Evolutionary conservation across 2,329 filamentous ascomycete genomes (phyloP).

Genomic region (Claviceps quebecensis): DNA sequence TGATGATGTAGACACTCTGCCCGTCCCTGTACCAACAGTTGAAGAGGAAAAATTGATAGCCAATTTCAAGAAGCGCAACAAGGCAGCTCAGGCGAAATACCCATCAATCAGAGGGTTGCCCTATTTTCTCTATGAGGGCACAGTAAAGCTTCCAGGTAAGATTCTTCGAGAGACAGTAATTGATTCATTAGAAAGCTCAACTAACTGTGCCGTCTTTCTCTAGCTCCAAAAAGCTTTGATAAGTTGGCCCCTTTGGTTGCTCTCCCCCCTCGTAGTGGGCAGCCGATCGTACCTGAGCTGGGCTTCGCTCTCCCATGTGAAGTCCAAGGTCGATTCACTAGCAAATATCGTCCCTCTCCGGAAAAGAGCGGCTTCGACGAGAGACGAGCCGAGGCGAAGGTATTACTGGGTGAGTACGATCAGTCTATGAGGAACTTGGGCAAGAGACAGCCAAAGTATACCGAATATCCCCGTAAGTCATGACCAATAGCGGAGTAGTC

Average conservation of each 20-base stretch:
- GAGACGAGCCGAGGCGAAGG: conserved; percentile 25
- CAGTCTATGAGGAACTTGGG: conserved; percentile 26
- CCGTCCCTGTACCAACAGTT: conserved; percentile 17
- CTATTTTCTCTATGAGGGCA: conserved; percentile 23
- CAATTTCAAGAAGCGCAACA: conserved; percentile 24
- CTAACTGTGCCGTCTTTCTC: neutral
- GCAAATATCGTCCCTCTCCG: conserved; percentile 25
- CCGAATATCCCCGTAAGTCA: conserved; percentile 28
- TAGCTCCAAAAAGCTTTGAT: conserved; percentile 29
- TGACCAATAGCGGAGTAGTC: neutral
- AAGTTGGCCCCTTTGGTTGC: conserved; percentile 30
- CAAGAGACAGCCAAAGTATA: conserved; percentile 30
- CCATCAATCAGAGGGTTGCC: conserved; percentile 26
- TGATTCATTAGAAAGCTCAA: neutral
- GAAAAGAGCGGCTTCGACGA: conserved; percentile 28
- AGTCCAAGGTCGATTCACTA: conserved; percentile 28
- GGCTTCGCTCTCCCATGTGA: conserved; percentile 28
- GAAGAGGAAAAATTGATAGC: conserved; percentile 23
- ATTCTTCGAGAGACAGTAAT: neutral
- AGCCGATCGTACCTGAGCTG: conserved; percentile 24
- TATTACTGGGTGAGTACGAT: conserved; percentile 27
- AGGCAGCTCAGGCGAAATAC: conserved; percentile 23
- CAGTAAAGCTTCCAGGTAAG: conserved; percentile 24
- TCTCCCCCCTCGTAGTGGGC: conserved; percentile 24
- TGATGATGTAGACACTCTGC: conserved; percentile 21